Conservation (phyloP, 2,329 filamentous ascomycete genomes). For the Penicillium occitanis region DNA sequence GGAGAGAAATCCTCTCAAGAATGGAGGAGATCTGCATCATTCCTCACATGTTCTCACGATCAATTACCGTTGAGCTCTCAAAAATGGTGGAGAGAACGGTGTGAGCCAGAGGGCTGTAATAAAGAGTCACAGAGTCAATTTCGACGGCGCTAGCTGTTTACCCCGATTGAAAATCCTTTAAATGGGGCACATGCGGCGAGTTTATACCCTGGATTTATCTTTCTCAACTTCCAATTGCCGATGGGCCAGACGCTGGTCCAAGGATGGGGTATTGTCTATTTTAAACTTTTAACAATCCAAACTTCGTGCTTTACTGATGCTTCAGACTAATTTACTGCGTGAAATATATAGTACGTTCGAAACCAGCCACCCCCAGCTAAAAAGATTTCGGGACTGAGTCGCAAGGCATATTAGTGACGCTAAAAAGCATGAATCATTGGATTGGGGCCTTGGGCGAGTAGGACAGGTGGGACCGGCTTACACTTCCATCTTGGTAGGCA, state of each 20-base stretch:
- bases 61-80: background rate
- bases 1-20: slow-evolving; percentile 20
- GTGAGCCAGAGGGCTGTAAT: background rate
- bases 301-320: background rate
- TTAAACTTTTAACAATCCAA: background rate
- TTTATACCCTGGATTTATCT: background rate
- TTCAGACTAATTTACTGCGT: background rate
- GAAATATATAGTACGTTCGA: background rate
- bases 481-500: background rate
- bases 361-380: background rate
- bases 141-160: background rate
- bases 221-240: background rate
- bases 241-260: background rate
- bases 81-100: background rate
- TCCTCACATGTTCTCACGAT: slow-evolving; percentile 17
- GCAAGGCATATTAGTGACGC: background rate
- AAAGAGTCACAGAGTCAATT: background rate
- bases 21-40: slow-evolving; percentile 20
- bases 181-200: slow-evolving; percentile 9
- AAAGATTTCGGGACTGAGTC: background rate
- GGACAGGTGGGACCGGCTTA: background rate
- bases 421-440: background rate
- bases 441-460: background rate
- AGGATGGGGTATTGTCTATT: slow-evolving; percentile 5
- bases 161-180: background rate